Conservation (phyloP, 352 stramenopile species). For the Pythium phragmiticola region DNA sequence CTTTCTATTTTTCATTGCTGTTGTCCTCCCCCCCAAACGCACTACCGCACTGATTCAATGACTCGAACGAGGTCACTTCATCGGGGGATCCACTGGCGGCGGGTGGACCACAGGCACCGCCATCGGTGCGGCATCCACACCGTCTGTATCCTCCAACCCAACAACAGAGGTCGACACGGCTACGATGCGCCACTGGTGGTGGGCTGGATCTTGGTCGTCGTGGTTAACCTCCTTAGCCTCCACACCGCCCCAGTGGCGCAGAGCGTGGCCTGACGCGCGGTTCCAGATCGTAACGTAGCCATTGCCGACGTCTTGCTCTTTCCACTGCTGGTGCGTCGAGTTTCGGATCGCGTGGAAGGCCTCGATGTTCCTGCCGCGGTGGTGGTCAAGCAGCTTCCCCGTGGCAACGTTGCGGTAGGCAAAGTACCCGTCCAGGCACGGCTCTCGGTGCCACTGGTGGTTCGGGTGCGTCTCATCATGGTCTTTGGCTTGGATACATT, state of each 20-base stretch:
- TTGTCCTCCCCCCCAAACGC: no score
- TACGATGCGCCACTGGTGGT: not conserved
- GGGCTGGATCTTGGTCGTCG: not conserved
- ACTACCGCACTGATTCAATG: no score
- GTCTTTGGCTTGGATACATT: slow-evolving; percentile 2
- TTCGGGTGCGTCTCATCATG: not conserved
- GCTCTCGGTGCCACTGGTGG: slow-evolving; percentile 4
- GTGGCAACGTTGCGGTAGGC: not conserved
- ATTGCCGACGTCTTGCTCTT: not conserved
- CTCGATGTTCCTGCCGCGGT: not conserved
- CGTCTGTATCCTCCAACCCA: not conserved
- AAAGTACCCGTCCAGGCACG: not conserved
- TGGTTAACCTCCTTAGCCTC: not conserved
- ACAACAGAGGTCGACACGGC: no score
- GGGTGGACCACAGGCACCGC: not conserved
- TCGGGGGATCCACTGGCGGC: no score
- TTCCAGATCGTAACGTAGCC: not conserved
- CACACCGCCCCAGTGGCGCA: not conserved
- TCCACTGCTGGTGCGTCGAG: not conserved
- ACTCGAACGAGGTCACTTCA: no score
- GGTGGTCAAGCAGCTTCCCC: not conserved
- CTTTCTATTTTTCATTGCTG: no score
- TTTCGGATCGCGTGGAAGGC: slow-evolving; percentile 3
- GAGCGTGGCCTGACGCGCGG: not conserved
- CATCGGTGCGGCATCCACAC: not conserved